Percentiles rank a stretch among this genome's conserved stretches.
phyloP scores from a whole-genome alignment of 306 rosid genomes.

The Dalbergia cochinchinensis region DNA sequence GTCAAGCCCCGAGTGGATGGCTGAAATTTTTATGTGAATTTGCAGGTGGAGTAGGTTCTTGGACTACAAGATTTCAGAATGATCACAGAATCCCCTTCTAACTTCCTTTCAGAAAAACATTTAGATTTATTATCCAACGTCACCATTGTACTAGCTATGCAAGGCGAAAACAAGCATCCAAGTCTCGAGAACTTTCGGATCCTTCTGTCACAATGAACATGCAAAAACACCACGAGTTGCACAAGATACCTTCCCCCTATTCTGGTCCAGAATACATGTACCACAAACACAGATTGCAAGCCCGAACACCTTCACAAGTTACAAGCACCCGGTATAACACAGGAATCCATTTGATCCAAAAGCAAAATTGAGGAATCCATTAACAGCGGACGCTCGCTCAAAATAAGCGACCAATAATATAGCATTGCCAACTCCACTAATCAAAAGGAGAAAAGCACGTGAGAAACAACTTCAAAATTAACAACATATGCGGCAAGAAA shows the following conservation, averaged over 20 bases:
- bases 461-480: slow-evolving; percentile 9
- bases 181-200: slow-evolving; percentile 21
- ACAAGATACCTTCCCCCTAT: slow-evolving; percentile 49
- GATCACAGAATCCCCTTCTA: slow-evolving; percentile 8
- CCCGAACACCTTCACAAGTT: slow-evolving; percentile 32
- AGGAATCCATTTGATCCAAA: no score
- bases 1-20: background rate
- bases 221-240: slow-evolving; percentile 26
- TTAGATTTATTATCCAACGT: background rate
- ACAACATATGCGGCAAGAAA: background rate
- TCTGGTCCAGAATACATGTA: slow-evolving; percentile 39
- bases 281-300: slow-evolving; percentile 39
- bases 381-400: slow-evolving; percentile 18
- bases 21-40: background rate
- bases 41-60: slow-evolving; percentile 8
- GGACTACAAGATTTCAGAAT: slow-evolving; percentile 27
- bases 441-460: background rate
- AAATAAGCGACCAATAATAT: slow-evolving; percentile 22
- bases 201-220: slow-evolving; percentile 38
- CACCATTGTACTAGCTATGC: background rate
- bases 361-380: background rate
- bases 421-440: background rate
- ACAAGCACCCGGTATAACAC: background rate
- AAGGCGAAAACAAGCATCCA: slow-evolving; percentile 16
- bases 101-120: slow-evolving; percentile 16